Percentiles rank a stretch among this genome's conserved stretches.
phyloP scores from a whole-genome alignment of 2,329 filamentous ascomycete genomes.

The Cylindrodendrum hubeiense region DNA sequence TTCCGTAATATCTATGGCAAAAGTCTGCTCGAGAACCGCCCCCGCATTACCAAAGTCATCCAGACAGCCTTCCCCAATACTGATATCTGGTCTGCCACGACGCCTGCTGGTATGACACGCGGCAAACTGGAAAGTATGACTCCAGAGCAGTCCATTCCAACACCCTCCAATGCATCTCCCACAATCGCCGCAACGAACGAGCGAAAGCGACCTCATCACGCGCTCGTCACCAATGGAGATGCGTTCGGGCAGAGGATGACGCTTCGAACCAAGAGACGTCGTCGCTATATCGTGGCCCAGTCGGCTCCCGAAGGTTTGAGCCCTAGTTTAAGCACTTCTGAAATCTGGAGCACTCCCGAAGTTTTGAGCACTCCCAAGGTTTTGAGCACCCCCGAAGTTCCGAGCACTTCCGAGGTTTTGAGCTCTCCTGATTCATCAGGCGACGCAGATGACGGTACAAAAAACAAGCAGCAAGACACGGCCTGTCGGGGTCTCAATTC shows the following conservation, averaged over 20 bases:
- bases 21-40: background rate
- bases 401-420: background rate
- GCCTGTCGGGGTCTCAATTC: background rate
- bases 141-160: background rate
- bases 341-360: no score
- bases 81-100: slow-evolving; percentile 16
- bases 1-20: slow-evolving; percentile 20
- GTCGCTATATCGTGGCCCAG: background rate
- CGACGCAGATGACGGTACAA: no score
- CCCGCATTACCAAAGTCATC: background rate
- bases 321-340: no score
- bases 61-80: slow-evolving; percentile 5
- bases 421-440: background rate
- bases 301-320: background rate
- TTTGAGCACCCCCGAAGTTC: background rate
- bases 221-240: background rate
- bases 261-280: background rate
- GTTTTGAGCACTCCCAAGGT: no score
- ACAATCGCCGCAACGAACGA: background rate
- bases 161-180: background rate
- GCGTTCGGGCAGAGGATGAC: background rate
- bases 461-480: background rate
- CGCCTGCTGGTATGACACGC: background rate
- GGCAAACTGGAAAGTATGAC: background rate
- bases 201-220: slow-evolving; percentile 1